Evolutionary conservation across 1,284 basidiomycete species (phyloP).

Genomic region (Polyporus tsugae): DNA sequence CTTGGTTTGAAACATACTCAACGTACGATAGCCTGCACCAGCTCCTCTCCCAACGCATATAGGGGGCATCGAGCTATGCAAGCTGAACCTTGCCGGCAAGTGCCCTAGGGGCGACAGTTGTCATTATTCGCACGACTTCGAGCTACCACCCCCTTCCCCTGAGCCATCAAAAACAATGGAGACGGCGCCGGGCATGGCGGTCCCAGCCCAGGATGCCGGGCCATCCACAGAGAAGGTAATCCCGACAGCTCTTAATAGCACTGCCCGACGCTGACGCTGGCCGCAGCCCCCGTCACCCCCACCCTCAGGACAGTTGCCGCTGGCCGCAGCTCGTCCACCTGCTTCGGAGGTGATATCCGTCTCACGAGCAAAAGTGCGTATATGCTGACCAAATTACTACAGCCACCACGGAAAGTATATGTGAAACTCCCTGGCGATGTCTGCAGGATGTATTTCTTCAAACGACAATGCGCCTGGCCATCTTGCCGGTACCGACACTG

Average conservation of each 20-base stretch:
- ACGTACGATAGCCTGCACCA: not conserved
- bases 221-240: not conserved
- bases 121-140: conserved; percentile 18
- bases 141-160: not conserved
- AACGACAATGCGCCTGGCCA: not conserved
- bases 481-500: conserved; percentile 17
- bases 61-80: conserved; percentile 22
- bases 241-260: not conserved
- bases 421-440: not conserved
- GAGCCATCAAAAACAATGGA: not conserved
- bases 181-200: not conserved
- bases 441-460: conserved; percentile 19
- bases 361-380: not conserved
- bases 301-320: not conserved
- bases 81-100: conserved; percentile 16
- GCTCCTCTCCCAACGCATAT: not conserved
- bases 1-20: not conserved
- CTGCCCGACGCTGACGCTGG: not conserved
- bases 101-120: conserved; percentile 21
- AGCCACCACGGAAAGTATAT: not conserved
- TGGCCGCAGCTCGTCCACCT: not conserved
- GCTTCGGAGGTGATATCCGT: not conserved
- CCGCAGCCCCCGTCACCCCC: not conserved
- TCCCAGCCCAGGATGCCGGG: not conserved
- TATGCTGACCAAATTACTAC: not conserved